phyloP scores from a whole-genome alignment of 148 eudicot species.

The Pouteria glomerata region DNA sequence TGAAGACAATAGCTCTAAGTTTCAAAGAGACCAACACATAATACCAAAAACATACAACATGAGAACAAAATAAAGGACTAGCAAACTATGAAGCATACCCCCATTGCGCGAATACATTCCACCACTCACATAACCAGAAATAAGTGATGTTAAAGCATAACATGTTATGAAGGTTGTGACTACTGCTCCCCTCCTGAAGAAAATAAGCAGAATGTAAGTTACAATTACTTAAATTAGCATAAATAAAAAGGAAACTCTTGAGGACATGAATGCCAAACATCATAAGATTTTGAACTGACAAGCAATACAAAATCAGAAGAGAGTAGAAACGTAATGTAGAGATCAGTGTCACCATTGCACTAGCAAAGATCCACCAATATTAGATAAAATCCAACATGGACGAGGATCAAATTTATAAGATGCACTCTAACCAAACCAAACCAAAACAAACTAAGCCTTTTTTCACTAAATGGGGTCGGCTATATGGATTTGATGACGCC shows the following conservation, averaged over 20 bases:
- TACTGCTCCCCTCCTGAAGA: slow-evolving; percentile 81
- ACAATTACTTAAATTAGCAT: slow-evolving; percentile 13
- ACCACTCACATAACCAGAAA: slow-evolving; percentile 86
- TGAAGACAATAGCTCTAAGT: background rate
- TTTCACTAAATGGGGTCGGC: too few relatives aligned
- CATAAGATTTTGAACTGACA: background rate
- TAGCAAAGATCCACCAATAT: background rate
- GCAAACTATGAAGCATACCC: slow-evolving; percentile 33
- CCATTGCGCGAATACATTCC: slow-evolving; percentile 86
- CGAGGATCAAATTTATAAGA: background rate
- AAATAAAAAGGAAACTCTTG: background rate
- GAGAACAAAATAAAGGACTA: background rate
- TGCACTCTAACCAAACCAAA: background rate
- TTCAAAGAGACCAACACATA: background rate
- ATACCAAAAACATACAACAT: background rate
- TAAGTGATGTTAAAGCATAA: slow-evolving; percentile 83
- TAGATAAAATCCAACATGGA: background rate
- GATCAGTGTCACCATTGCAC: background rate
- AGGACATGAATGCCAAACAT: background rate
- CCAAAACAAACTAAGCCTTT: too few relatives aligned
- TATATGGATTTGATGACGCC: too few relatives aligned
- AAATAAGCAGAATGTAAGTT: slow-evolving; percentile 11
- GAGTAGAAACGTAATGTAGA: too few relatives aligned
- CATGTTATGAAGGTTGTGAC: slow-evolving; percentile 75
- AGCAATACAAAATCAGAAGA: background rate